Base-by-base conservation (phyloP, 495 filamentous ascomycete genomes). In the Trichocladium uniseriatum region DNA sequence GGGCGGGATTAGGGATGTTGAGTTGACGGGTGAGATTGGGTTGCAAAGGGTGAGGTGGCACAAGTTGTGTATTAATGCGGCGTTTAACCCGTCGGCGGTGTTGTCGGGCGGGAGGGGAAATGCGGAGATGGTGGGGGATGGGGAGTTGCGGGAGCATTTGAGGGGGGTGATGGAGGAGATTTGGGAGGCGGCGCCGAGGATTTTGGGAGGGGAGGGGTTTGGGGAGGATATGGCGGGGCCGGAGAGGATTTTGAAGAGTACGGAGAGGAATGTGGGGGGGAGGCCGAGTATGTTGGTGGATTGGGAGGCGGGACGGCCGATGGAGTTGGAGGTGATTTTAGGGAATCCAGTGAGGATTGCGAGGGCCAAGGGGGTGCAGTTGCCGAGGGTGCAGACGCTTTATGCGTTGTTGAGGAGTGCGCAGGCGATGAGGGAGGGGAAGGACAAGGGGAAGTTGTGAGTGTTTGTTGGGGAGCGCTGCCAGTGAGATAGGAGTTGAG, bases 21-120 rank as follows among this genome's bases (percentile, higher is more conserved):
- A 73, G 36, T 48, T 67, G 6, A 67, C 69, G 29, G 61, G 65
- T 50, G 76, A 80, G 55, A 55, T 70, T 14, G 73, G 69, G 31
- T 60, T 83, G 15, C 79, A 81, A 60, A 62, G 69, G 13, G 69
- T 82, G 14, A 62, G 80, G 3, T 83, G 80, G 80, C 77, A 82
- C 54, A 83, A 83, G 60, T 72, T 82, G 20, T 74, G 71, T 49
- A 82, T 82, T 62, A 83, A 83, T 58, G 76, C 77, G 0, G 72
- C 75, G 16, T 79, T 82, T 68, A 83, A 83, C 62, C 77, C 79
- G 3, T 79, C 75, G 6, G 73, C 79, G 4, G 75, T 83, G 11
- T 64, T 83, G 2, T 70, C 69, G 0, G 77, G 75, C 16, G 77
- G 78, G 0, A 55, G 65, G 4, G 72, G 75, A 27, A 82, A 82